Conservation (phyloP, 2,329 filamentous ascomycete species). For the Hypoxylon sp. region DNA sequence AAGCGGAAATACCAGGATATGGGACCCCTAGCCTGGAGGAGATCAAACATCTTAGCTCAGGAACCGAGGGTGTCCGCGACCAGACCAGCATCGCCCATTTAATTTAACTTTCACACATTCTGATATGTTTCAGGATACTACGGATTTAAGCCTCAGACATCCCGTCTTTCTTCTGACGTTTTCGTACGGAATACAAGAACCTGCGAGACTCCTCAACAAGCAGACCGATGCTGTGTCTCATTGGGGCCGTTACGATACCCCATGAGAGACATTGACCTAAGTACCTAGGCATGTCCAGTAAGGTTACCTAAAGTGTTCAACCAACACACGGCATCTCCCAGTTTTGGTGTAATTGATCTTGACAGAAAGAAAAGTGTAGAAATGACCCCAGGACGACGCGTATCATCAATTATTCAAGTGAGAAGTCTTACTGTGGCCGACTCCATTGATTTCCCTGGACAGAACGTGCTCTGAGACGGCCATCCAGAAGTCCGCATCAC, state of each 20-base stretch:
- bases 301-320: constrained; percentile 12
- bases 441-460: constrained; percentile 2
- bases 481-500: constrained; percentile 8
- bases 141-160: constrained; percentile 32
- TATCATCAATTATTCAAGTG: not conserved
- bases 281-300: constrained; percentile 7
- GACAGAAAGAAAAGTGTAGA: constrained; percentile 10
- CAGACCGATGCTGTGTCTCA: constrained; percentile 9
- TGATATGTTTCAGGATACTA: constrained; percentile 37
- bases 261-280: constrained; percentile 1
- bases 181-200: constrained; percentile 1
- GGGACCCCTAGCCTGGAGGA: constrained; percentile 35
- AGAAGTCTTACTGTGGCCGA: not conserved
- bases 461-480: constrained; percentile 4
- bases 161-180: constrained; percentile 20
- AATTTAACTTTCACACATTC: constrained; percentile 36
- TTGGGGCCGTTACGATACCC: not conserved
- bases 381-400: not conserved
- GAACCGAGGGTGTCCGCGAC: constrained; percentile 27
- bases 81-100: constrained; percentile 33
- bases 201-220: constrained; percentile 26
- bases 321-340: not conserved
- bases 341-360: constrained; percentile 11
- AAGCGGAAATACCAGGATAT: constrained; percentile 40
- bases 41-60: constrained; percentile 42